Evolutionary conservation across 129 eudicot genomes (phyloP).

Genomic region (Logfia minima): DNA sequence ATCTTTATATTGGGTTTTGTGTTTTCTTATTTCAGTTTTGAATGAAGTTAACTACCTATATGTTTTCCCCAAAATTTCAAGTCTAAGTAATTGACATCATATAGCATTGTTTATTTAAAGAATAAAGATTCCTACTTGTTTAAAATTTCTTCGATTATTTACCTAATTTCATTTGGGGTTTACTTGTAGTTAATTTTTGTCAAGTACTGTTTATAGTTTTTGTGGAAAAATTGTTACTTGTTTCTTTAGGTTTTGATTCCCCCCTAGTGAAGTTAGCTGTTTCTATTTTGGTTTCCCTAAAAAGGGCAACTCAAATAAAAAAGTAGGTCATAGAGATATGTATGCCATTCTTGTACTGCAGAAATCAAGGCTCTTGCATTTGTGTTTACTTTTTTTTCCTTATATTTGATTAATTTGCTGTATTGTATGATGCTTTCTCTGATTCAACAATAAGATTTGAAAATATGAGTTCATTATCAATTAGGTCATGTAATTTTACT

Average conservation of each 20-base stretch:
- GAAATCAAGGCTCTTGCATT: conserved; percentile 8
- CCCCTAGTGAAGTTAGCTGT: conserved; percentile 18
- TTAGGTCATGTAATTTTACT: neutral
- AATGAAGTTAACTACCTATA: conserved; percentile 1
- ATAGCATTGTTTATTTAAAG: conserved; percentile 1
- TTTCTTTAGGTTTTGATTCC: conserved; percentile 22
- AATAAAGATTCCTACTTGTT: conserved; percentile 1
- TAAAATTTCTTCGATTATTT: conserved; percentile 1
- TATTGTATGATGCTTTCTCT: conserved; percentile 10
- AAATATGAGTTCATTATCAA: neutral
- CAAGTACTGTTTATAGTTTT: neutral
- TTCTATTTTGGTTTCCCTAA: conserved; percentile 23
- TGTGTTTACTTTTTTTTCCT: conserved; percentile 6
- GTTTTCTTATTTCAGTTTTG: conserved; percentile 7
- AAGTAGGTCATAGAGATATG: conserved; percentile 19
- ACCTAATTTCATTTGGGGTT: conserved; percentile 8
- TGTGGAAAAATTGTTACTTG: conserved; percentile 27
- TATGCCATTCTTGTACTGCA: conserved; percentile 29
- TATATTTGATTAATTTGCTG: neutral
- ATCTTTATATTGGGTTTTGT: conserved; percentile 23
- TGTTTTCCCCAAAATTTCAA: conserved; percentile 25
- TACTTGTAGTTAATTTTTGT: neutral
- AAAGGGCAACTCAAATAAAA: conserved; percentile 27
- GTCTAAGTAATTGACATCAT: conserved; percentile 25
- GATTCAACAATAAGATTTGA: conserved; percentile 8